A percentile compares a stretch with the other conserved stretches of the same genome.
phyloP scores from a whole-genome alignment of 495 filamentous ascomycete genomes.

The Xylaria intraflava region DNA sequence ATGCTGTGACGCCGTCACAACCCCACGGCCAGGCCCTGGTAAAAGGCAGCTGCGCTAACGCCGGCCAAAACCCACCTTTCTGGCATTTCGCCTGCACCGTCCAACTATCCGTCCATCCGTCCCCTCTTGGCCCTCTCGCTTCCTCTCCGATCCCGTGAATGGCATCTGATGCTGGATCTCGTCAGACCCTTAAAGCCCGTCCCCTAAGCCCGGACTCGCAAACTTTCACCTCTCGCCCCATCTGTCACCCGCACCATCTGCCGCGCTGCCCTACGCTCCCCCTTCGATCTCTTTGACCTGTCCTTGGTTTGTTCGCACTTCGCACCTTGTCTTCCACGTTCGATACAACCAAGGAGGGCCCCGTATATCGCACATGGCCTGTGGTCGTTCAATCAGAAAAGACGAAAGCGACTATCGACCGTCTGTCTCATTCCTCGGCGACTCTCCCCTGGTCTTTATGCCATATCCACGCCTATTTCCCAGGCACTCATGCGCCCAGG shows the following conservation, averaged over 20 bases:
- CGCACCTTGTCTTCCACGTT: too few species aligned
- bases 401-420: background rate
- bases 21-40: too few species aligned
- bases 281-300: constrained; percentile 3
- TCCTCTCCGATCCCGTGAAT: constrained; percentile 6
- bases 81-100: background rate
- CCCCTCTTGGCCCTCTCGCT: background rate
- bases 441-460: background rate
- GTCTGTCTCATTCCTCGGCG: background rate
- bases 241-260: background rate
- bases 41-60: too few species aligned
- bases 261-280: background rate
- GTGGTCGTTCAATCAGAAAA: background rate
- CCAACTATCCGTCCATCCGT: background rate
- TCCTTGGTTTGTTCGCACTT: background rate
- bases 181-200: background rate
- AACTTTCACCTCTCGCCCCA: background rate
- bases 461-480: background rate
- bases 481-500: background rate
- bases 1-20: too few species aligned
- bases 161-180: constrained; percentile 5
- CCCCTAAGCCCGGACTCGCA: background rate
- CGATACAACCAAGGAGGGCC: background rate
- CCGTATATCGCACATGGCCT: background rate
- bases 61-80: background rate